phyloP scores from a whole-genome alignment of 306 rosid genomes.

The Cucumis sativus region DNA sequence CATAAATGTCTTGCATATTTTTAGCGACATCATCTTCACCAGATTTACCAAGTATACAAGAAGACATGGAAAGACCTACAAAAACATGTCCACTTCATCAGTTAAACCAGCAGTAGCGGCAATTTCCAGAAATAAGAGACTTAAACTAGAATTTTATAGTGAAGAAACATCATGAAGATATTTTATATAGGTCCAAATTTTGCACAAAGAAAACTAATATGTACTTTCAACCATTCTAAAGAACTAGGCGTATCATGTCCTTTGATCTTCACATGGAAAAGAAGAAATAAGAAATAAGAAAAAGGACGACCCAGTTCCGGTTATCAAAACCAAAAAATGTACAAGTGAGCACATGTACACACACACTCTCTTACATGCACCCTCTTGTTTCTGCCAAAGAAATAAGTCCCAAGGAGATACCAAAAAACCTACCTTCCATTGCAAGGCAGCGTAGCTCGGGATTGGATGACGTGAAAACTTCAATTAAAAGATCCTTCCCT shows the following conservation, averaged over 20 bases:
- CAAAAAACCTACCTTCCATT: slow-evolving; percentile 48
- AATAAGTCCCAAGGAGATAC: neutral
- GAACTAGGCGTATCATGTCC: neutral
- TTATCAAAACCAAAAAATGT: neutral
- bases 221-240: neutral
- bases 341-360: neutral
- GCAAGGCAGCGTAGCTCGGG: slow-evolving; percentile 40
- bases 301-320: neutral
- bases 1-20: slow-evolving; percentile 40
- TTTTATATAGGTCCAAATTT: neutral
- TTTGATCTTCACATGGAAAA: neutral
- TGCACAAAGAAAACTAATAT: neutral
- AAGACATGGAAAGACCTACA: slow-evolving; percentile 55
- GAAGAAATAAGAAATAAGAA: neutral
- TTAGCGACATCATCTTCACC: slow-evolving; percentile 25
- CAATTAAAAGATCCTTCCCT: slow-evolving; percentile 19
- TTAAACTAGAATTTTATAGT: neutral
- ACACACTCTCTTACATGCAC: neutral
- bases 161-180: neutral
- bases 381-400: neutral
- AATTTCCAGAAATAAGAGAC: neutral
- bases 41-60: slow-evolving; percentile 28
- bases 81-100: neutral
- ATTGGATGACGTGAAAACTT: slow-evolving; percentile 34
- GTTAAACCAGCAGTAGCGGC: neutral